Evolutionary conservation across 345 rosid species (phyloP), one percentile per base, ranked within the genome.

Genomic region (Pugionium dolabratum): DNA sequence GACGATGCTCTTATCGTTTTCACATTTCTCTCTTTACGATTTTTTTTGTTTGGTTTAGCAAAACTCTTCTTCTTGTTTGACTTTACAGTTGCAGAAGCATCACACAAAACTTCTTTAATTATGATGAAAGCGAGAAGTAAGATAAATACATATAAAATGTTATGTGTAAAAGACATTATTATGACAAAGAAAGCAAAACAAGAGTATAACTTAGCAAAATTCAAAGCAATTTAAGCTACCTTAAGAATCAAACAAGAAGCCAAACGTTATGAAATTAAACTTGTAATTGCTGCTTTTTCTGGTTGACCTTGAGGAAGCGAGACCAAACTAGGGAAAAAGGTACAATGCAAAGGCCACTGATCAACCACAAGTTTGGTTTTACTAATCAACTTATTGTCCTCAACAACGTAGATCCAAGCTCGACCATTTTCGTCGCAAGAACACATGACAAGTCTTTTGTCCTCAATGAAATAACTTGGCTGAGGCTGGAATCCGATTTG

Each of bases 401-500:
- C 61, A 33, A 56, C 1, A 37, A 56, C 61, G 39, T 56, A 56
- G 33, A 56, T 39, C 61, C 46, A 56, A 56, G 61, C 46, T 18
- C 3, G 30, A 1, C 61, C 44, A 56, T 7, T 39, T 27, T 27
- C 25, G 27, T 56, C 61, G 46, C 61, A 56, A 56, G 8, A 26
- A 27, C 45, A 56, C 61, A 56, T 33, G 7, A 56, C 61, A 9
- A 56, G 61, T 34, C 46, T 56, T 39, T 37, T 5, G 9, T 56
- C 30, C 5, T 56, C 61, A 2, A 56, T 37, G 61, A 37, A 39
- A 46, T 56, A 56, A 9, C 61, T 56, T 28, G 61, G 46, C 61
- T 39, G 61, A 8, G 3, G 0, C 4, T 4, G 1, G 9, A 4
- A 4, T 26, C 9, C 10, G 8, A 2, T 9, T 7, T 25, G 11